Evolutionary conservation across 352 stramenopile species (phyloP).

Genomic region (Elongisporangium prolatum): DNA sequence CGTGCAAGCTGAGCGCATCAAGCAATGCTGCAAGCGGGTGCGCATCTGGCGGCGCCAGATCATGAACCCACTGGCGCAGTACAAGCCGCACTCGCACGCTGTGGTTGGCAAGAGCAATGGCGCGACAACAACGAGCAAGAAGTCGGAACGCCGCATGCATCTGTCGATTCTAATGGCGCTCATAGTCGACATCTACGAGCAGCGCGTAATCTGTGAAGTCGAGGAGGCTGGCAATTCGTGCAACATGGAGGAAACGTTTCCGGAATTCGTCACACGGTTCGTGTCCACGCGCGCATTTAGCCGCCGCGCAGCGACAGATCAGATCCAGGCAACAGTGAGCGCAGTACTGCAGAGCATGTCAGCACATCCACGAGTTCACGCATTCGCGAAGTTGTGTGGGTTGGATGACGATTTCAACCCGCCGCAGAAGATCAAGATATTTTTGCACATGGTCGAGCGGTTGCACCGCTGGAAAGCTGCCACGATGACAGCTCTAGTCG

Average conservation of each 20-base stretch:
- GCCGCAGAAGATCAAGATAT: conserved; percentile 60
- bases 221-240: conserved; percentile 22
- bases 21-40: conserved; percentile 74
- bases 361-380: conserved; percentile 35
- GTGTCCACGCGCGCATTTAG: conserved; percentile 42
- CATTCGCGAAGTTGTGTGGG: conserved; percentile 62
- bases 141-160: conserved; percentile 68
- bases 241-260: conserved; percentile 52
- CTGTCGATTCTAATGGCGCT: conserved; percentile 56
- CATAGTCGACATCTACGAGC: conserved; percentile 77
- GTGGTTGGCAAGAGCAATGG: conserved; percentile 4
- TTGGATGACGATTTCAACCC: conserved; percentile 57
- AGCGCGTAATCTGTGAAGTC: conserved; percentile 34
- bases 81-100: conserved; percentile 41
- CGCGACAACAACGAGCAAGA: conserved; percentile 23
- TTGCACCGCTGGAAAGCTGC: conserved; percentile 53
- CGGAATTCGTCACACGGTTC: conserved; percentile 62
- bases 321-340: conserved; percentile 48
- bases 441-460: conserved; percentile 59
- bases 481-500: conserved; percentile 5
- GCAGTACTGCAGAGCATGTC: conserved; percentile 41
- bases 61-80: conserved; percentile 61
- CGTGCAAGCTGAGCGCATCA: conserved; percentile 48
- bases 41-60: conserved; percentile 57
- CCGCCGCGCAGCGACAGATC: conserved; percentile 44